A percentile compares a stretch with the other conserved stretches of the same genome.
phyloP scores from a whole-genome alignment of 2,329 filamentous ascomycete species.

The Diaporthe ilicicola region DNA sequence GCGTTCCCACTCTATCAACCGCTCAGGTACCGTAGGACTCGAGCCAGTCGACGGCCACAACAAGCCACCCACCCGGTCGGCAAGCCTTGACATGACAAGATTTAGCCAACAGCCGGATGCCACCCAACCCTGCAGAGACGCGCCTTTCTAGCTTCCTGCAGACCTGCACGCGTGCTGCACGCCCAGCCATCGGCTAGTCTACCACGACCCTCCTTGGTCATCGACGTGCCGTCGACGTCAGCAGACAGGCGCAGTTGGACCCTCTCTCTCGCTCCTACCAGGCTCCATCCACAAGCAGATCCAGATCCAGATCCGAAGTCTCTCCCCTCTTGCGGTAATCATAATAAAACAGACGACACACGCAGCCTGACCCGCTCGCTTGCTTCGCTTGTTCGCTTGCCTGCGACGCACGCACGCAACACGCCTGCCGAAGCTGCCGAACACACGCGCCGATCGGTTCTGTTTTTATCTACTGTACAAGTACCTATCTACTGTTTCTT shows the following conservation, averaged over 20 bases:
- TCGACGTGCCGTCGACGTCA: constrained; percentile 27
- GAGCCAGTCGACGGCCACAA: constrained; percentile 14
- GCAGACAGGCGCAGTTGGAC: constrained; percentile 25
- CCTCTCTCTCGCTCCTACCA: neutral
- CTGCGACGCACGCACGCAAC: constrained; percentile 7
- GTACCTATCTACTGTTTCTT: neutral
- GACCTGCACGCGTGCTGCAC: constrained; percentile 12
- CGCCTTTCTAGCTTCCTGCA: constrained; percentile 17
- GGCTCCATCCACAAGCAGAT: neutral
- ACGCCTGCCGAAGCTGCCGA: constrained; percentile 24
- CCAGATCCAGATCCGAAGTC: neutral
- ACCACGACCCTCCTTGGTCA: constrained; percentile 10
- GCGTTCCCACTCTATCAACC: constrained; percentile 14
- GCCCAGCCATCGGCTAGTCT: constrained; percentile 12
- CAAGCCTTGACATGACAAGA: constrained; percentile 20
- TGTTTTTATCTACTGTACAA: constrained; percentile 13
- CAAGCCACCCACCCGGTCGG: constrained; percentile 22
- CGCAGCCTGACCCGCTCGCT: constrained; percentile 21
- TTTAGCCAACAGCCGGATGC: constrained; percentile 23
- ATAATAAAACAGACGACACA: neutral
- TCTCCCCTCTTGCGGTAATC: neutral
- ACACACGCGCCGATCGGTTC: constrained; percentile 11
- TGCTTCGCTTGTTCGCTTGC: neutral
- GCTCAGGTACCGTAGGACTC: constrained; percentile 23
- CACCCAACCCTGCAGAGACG: constrained; percentile 21